A percentile compares a stretch with the other conserved stretches of the same genome.
phyloP scores from a whole-genome alignment of 495 filamentous ascomycete genomes.

The Elasticomyces elasticus region DNA sequence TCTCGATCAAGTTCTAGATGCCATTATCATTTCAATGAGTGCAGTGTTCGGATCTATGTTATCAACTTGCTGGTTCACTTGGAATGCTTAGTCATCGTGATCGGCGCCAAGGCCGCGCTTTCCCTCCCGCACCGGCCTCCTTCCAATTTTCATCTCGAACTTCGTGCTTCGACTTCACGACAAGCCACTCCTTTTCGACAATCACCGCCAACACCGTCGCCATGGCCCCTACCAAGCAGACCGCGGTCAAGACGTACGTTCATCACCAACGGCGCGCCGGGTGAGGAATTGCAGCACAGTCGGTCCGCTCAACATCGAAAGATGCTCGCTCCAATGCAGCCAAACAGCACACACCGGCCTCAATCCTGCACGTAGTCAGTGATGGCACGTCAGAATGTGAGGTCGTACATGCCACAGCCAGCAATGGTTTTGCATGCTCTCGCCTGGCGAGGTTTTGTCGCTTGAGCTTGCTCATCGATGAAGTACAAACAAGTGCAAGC shows the following conservation, averaged over 20 bases:
- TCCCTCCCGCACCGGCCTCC: too few species aligned
- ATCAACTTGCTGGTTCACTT: too few species aligned
- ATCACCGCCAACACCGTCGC: slow-evolving; percentile 12
- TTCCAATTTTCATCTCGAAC: not conserved
- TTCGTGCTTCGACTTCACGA: not conserved
- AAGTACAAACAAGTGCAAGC: slow-evolving; percentile 64
- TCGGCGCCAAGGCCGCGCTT: too few species aligned
- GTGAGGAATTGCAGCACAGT: slow-evolving; percentile 23
- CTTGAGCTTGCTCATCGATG: slow-evolving; percentile 66
- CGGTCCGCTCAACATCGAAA: slow-evolving; percentile 18
- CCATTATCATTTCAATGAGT: too few species aligned
- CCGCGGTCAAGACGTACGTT: slow-evolving; percentile 24
- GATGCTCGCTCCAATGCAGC: slow-evolving; percentile 26
- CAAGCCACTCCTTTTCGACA: not conserved
- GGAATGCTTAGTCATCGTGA: too few species aligned
- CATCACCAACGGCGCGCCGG: slow-evolving; percentile 6
- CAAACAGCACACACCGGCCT: slow-evolving; percentile 39
- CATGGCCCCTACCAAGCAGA: slow-evolving; percentile 17
- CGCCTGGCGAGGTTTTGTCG: slow-evolving; percentile 60
- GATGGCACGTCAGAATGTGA: slow-evolving; percentile 51
- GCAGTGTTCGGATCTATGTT: too few species aligned
- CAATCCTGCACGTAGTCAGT: slow-evolving; percentile 27
- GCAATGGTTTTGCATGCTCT: slow-evolving; percentile 8
- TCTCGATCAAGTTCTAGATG: too few species aligned
- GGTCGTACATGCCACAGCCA: not conserved